These are phyloP conservation scores for Sugiyamaella pinicola DNA, from an alignment of 1,139 yeast genomes.

Conservation along the genomic window DNA sequence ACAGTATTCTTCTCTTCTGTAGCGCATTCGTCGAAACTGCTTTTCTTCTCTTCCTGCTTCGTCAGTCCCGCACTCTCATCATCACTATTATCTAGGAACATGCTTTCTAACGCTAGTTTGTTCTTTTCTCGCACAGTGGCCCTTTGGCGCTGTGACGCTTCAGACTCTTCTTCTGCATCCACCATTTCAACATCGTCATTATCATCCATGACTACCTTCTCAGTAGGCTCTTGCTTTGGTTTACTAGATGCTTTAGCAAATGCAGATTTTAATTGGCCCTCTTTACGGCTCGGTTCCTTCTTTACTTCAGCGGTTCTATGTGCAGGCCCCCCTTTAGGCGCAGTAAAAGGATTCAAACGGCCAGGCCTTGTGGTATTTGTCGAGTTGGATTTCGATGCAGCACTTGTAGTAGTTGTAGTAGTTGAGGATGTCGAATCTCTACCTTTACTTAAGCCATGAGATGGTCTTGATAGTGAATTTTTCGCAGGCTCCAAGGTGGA, in stretches of 20 bases:
- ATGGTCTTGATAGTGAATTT: constrained; percentile 1
- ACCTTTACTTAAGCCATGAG: no score
- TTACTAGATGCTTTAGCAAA: constrained; percentile 24
- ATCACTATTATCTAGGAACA: constrained; percentile 30
- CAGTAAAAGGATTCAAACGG: not conserved
- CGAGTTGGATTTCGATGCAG: not conserved
- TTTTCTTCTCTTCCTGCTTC: constrained; percentile 5
- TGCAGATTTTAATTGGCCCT: constrained; percentile 24
- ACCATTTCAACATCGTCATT: constrained; percentile 24
- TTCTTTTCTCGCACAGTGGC: constrained; percentile 23
- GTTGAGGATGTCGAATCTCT: not conserved
- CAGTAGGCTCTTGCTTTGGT: constrained; percentile 23
- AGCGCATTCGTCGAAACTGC: no score
- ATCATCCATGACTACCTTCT: constrained; percentile 26
- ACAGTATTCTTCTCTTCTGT: not conserved
- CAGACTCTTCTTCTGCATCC: constrained; percentile 20
- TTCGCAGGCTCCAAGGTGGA: not conserved
- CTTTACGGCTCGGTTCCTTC: not conserved
- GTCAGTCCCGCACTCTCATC: constrained; percentile 18
- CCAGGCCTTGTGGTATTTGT: constrained; percentile 5
- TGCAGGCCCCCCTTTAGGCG: not conserved
- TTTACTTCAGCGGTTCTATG: not conserved
- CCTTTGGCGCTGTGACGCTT: constrained; percentile 8
- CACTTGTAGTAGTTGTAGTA: not conserved
- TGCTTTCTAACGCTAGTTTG: constrained; percentile 26